A percentile compares a stretch with the other conserved stretches of the same genome.
Conservation (phyloP, 2,329 filamentous ascomycete genomes). For the Hawksworthiomyces lignivorus region DNA sequence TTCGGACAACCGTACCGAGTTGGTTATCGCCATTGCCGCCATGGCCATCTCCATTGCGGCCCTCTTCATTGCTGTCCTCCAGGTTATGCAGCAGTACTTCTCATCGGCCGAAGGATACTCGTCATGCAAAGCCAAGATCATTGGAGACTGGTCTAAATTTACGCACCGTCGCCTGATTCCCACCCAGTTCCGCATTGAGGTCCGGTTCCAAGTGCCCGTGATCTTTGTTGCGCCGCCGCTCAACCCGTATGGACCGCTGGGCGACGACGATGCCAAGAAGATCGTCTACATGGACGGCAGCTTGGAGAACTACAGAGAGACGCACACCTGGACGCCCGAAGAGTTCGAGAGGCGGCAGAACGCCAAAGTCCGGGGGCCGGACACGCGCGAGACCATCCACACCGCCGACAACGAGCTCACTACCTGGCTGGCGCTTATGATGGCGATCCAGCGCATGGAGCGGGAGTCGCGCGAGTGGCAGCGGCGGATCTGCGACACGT, state of each 20-base stretch:
- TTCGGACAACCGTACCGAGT: constrained; percentile 22
- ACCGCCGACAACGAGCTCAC: constrained; percentile 49
- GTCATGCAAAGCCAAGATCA: constrained; percentile 38
- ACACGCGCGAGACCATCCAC: constrained; percentile 27
- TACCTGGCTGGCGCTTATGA: constrained; percentile 45
- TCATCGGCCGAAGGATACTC: constrained; percentile 41
- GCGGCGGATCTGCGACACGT: constrained; percentile 15
- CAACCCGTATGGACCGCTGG: constrained; percentile 30
- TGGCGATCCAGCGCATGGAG: constrained; percentile 43
- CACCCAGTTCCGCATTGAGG: constrained; percentile 40
- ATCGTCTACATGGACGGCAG: constrained; percentile 32
- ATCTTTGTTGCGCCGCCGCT: constrained; percentile 38
- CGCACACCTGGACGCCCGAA: constrained; percentile 15
- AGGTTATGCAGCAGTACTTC: constrained; percentile 43
- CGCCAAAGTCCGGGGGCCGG: constrained; percentile 7
- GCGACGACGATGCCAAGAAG: constrained; percentile 18
- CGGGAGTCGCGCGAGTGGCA: constrained; percentile 39
- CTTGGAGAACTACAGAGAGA: constrained; percentile 21
- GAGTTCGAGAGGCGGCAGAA: constrained; percentile 7
- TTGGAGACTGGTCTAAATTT: constrained; percentile 36
- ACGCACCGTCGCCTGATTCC: constrained; percentile 32
- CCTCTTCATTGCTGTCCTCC: constrained; percentile 36
- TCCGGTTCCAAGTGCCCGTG: constrained; percentile 39
- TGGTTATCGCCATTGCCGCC: constrained; percentile 33
- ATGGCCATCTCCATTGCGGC: constrained; percentile 40